Base-by-base conservation (phyloP, 306 rosid species). In the Fagus crenata region DNA sequence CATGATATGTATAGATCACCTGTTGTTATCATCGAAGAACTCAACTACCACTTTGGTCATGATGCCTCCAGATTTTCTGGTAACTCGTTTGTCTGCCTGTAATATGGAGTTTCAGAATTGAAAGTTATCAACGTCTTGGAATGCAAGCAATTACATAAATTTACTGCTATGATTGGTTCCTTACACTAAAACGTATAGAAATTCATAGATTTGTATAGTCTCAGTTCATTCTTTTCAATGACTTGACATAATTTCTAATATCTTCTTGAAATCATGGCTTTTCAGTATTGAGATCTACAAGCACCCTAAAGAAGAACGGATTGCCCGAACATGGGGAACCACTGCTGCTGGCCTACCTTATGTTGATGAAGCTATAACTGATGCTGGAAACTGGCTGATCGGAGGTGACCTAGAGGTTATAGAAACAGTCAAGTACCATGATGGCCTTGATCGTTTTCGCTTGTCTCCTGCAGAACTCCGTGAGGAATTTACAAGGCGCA, bases 361-460 rank as follows among this genome's bases (percentile, higher is more conserved):
- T 46, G 98, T 83, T 74, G 99, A 96, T 64, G 81, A 93, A 83
- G 87, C 97, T 53, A 90, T 96, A 84, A 83, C 87, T 51, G 82
- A 90, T 69, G 86, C 94, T 75, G 99, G 99, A 69, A 83, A 92
- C 78, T 96, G 99, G 99, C 85, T 96, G 79, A 89, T 96, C 71
- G 99, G 99, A 53, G 99, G 99, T 69, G 98, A 96, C 87, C 86
- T 95, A 3, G 99, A 95, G 90, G 99, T 95, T 53, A 64, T 95
- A 68, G 97, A 87, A 69, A 91, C 91, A n/a, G 78, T 95, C 78
- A 89, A 86, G 89, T 95, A 92, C 84, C 71, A 86, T 61, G 99
- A 95, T 71, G 97, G 99, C 37, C 99, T 95, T 3, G 99, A 95
- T 77, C 99, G 86, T 75, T 95, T 90, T 72, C 91, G 97, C 28